Base-by-base conservation (phyloP, 805 yeast species). In the Pichia scutulata region DNA sequence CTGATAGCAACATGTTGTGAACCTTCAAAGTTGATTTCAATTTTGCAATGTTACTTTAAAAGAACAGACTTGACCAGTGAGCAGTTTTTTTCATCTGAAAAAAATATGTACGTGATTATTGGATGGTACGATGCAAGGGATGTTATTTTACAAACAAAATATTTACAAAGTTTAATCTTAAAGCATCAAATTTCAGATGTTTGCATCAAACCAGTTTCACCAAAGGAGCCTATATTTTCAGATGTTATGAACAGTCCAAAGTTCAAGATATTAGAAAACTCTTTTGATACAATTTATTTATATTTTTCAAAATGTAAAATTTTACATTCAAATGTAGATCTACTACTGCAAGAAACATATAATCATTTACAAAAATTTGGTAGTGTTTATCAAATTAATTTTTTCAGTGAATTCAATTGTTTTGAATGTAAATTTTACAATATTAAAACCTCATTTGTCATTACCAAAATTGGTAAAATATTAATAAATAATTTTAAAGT, bases 371-470 rank as follows among this genome's bases (percentile, higher is more conserved):
- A 55, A 14, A 58, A 50, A 44, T 62, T 56, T 56, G 68, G 69
- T 13, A 37, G 48, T 8, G 51, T 63, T 8, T 54, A 54, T 23
- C 37, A 46, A 30, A 47, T 58, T 18, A 42, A 47, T 0, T 41
- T 48, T 16, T 14, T 24, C 0, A 1, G 33, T 19, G 13, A 8
- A 2, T 22, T 37, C 7, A 26, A 21, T 13, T 52, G 51, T 22
- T 65, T 61, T 44, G 46, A 57, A 39, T 67, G 72, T 44, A 63
- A 61, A 19, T 70, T 58, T 52, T 68, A 53, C 48, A 72, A 70
- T 49, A 54, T 69, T 22, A 59, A 73, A 40, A 59, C 68, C 19
- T 63, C 73, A 2, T 64, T 69, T 43, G 56, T 60, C 21, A 64
- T 70, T 4, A 59, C 55, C 22, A 60, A 60, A 39, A 21, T 53